Evolutionary conservation across 495 filamentous ascomycete genomes (phyloP).

Genomic region (Penicillium coprophilum): DNA sequence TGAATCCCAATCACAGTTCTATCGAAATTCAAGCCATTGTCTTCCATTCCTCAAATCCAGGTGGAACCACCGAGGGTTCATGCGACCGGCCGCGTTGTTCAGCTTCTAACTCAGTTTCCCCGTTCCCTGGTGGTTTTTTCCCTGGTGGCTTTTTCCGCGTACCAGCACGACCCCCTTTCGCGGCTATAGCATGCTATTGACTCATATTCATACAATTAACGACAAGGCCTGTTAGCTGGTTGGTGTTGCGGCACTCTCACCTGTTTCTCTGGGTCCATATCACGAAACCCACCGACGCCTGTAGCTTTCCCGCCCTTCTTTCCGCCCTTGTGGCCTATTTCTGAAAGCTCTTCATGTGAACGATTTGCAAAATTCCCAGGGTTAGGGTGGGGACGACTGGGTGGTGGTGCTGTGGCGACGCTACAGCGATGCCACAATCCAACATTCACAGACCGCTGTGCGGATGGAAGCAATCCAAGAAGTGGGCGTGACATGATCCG

Average conservation of each 20-base stretch:
- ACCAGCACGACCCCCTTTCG: conserved; percentile 52
- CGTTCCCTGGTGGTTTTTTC: conserved; percentile 15
- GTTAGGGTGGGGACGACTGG: conserved; percentile 41
- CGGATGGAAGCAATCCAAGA: conserved; percentile 3
- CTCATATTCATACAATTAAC: background rate
- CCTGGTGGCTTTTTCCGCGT: conserved; percentile 25
- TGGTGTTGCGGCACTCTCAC: conserved; percentile 25
- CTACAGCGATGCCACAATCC: conserved; percentile 5
- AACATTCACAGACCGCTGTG: conserved; percentile 8
- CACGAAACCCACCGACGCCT: conserved; percentile 30
- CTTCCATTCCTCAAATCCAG: conserved; percentile 29
- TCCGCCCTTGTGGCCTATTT: conserved; percentile 35
- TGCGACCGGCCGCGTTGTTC: conserved; percentile 12
- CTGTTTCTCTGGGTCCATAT: conserved; percentile 49
- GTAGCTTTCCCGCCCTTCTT: conserved; percentile 35
- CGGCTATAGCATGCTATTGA: conserved; percentile 46
- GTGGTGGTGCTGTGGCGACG: conserved; percentile 24
- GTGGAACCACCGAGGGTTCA: conserved; percentile 23
- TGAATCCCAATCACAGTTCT: background rate
- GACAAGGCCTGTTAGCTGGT: background rate
- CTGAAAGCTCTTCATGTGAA: conserved; percentile 5
- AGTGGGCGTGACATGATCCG: conserved; percentile 10
- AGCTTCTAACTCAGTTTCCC: conserved; percentile 12
- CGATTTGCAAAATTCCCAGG: conserved; percentile 55
- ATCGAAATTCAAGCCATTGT: conserved; percentile 11